Conservation (phyloP, 2,329 filamentous ascomycete genomes). For the Trichophyton mentagrophytes region DNA sequence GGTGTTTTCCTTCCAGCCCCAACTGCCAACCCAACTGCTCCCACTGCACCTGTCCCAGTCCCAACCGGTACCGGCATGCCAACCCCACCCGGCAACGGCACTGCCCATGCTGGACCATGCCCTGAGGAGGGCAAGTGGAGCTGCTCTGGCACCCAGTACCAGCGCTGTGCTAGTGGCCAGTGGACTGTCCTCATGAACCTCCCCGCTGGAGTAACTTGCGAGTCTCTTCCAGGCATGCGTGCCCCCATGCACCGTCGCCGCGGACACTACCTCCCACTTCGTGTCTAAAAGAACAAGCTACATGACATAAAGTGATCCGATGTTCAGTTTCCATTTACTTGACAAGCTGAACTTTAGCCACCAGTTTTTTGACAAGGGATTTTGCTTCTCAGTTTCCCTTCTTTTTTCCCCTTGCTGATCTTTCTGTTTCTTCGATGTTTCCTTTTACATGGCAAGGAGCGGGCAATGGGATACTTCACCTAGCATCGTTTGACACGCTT, state of each 20-base stretch:
- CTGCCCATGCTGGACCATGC: conserved; percentile 26
- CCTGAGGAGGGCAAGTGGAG: conserved; percentile 45
- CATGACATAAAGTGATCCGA: neutral
- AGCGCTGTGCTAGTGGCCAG: conserved; percentile 48
- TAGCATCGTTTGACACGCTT: conserved; percentile 2
- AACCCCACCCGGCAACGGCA: conserved; percentile 7
- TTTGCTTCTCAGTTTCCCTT: neutral
- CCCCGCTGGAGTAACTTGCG: conserved; percentile 44
- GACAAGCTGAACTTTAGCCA: neutral
- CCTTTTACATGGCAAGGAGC: neutral
- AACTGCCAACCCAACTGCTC: neutral
- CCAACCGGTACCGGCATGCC: neutral
- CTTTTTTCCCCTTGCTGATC: neutral
- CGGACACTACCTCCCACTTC: neutral
- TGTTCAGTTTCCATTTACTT: neutral
- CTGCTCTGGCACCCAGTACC: conserved; percentile 46
- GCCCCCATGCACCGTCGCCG: conserved; percentile 11
- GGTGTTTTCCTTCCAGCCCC: conserved; percentile 10
- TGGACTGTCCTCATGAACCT: conserved; percentile 42
- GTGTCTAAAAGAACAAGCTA: neutral
- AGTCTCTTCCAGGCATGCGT: conserved; percentile 14
- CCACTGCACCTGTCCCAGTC: conserved; percentile 5
- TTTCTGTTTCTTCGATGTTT: neutral
- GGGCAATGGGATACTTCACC: neutral
- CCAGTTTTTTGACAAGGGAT: neutral